Conservation (phyloP, 768 basidiomycete genomes). For the Lactarius sp. region DNA sequence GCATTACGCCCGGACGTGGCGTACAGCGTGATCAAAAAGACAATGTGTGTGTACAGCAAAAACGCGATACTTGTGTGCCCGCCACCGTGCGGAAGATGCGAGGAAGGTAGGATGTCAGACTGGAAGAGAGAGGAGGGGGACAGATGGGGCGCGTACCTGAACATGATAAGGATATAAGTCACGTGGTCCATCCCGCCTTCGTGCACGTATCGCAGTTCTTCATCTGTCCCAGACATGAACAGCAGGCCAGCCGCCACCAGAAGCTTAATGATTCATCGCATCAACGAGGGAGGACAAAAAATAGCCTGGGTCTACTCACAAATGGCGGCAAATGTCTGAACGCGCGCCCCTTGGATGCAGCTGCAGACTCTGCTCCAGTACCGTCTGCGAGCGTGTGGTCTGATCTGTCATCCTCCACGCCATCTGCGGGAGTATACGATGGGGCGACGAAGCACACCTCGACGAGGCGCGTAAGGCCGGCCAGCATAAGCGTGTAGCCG, state of each 20-base stretch:
- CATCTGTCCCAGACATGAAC: constrained; percentile 94
- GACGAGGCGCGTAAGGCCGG: constrained; percentile 71
- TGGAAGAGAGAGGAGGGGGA: constrained; percentile 14
- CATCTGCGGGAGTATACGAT: constrained; percentile 31
- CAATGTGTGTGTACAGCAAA: constrained; percentile 67
- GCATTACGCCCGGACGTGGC: constrained; percentile 57
- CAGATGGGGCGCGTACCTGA: constrained; percentile 44
- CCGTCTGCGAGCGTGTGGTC: constrained; percentile 60
- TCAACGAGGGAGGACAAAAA: constrained; percentile 41
- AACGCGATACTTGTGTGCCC: constrained; percentile 55
- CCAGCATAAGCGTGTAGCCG: constrained; percentile 81
- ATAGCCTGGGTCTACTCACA: constrained; percentile 45
- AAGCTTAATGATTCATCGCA: constrained; percentile 59
- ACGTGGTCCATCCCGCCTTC: constrained; percentile 83
- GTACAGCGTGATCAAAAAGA: constrained; percentile 68
- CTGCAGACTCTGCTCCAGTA: constrained; percentile 29
- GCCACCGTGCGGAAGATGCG: not conserved
- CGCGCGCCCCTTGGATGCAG: constrained; percentile 38
- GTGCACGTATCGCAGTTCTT: constrained; percentile 71
- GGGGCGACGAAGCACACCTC: constrained; percentile 77
- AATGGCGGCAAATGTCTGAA: constrained; percentile 89
- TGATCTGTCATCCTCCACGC: constrained; percentile 52
- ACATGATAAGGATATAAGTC: constrained; percentile 82
- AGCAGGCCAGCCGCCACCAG: constrained; percentile 41
- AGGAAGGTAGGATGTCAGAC: not conserved